Conservation (phyloP, 352 stramenopile genomes). For the Phytophthora aleatoria region DNA sequence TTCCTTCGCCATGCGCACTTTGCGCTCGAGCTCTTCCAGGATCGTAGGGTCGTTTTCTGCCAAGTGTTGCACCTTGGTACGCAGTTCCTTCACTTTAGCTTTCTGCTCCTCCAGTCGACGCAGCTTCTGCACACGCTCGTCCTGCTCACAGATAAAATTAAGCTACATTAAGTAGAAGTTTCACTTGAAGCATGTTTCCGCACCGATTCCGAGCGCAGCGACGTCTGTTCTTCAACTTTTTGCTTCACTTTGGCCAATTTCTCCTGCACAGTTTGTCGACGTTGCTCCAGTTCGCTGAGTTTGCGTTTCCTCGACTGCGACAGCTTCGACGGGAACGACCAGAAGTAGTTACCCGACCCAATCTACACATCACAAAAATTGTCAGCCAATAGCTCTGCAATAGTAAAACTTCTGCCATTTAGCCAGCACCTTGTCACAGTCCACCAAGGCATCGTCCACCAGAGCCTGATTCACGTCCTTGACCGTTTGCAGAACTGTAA, state of each 20-base stretch:
- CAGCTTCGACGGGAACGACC: slow-evolving; percentile 86
- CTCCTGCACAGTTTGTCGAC: slow-evolving; percentile 36
- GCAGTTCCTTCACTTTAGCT: slow-evolving; percentile 48
- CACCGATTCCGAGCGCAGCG: slow-evolving; percentile 64
- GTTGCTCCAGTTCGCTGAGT: slow-evolving; percentile 66
- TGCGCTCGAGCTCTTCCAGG: slow-evolving; percentile 63
- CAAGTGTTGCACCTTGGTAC: slow-evolving; percentile 63
- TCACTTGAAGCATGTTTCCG: neutral
- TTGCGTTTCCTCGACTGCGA: slow-evolving; percentile 84
- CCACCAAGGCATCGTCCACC: slow-evolving; percentile 80
- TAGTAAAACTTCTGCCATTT: neutral
- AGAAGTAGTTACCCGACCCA: slow-evolving; percentile 89
- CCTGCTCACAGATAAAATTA: slow-evolving; percentile 30
- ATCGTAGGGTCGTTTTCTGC: slow-evolving; percentile 78
- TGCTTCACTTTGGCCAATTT: slow-evolving; percentile 59
- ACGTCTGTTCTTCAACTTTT: slow-evolving; percentile 55
- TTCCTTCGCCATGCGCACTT: slow-evolving; percentile 69
- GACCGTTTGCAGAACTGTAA: slow-evolving; percentile 83
- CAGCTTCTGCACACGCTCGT: slow-evolving; percentile 68
- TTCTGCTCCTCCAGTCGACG: slow-evolving; percentile 59
- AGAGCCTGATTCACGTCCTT: slow-evolving; percentile 90
- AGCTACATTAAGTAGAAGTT: neutral
- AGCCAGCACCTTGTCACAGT: slow-evolving; percentile 72
- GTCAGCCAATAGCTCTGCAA: slow-evolving; percentile 5
- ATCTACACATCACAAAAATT: slow-evolving; percentile 45